phyloP scores from a whole-genome alignment of 2,329 filamentous ascomycete species.

The Ceratocystis destructans region DNA sequence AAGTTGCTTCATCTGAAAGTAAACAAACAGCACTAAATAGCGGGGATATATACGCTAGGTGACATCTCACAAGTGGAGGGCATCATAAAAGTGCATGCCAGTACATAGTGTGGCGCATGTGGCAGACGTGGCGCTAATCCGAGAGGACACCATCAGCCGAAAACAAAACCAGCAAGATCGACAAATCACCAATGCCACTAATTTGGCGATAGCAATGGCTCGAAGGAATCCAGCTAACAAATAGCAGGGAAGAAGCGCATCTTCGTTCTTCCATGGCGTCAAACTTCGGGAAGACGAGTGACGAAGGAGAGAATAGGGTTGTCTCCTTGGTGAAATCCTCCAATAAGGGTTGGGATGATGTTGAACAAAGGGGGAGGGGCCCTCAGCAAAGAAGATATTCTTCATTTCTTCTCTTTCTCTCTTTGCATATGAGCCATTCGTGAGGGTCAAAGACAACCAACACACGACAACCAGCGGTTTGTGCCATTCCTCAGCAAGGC shows the following conservation, averaged over 20 bases:
- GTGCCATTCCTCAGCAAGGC: background rate
- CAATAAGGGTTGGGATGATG: too few relatives aligned
- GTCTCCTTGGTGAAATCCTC: too few relatives aligned
- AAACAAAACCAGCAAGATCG: too few relatives aligned
- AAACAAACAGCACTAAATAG: background rate
- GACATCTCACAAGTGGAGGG: background rate
- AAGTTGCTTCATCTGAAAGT: background rate
- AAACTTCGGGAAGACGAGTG: background rate
- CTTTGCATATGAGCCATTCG: too few relatives aligned
- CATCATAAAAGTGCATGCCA: background rate
- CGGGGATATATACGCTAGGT: background rate
- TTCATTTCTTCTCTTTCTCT: background rate
- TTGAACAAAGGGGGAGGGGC: background rate
- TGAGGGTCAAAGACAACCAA: background rate
- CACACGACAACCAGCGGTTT: background rate
- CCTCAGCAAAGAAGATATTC: background rate
- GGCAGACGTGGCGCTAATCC: background rate
- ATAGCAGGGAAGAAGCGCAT: background rate
- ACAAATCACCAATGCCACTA: too few relatives aligned
- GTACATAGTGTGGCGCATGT: background rate
- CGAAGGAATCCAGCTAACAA: background rate
- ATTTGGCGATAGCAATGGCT: too few relatives aligned
- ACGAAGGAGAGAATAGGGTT: background rate
- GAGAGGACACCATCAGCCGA: too few relatives aligned
- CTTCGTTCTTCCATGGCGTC: background rate